A percentile compares a stretch with the other conserved stretches of the same genome.
Conservation (phyloP, 257 asterid genomes). For the Ilex aquifolium region DNA sequence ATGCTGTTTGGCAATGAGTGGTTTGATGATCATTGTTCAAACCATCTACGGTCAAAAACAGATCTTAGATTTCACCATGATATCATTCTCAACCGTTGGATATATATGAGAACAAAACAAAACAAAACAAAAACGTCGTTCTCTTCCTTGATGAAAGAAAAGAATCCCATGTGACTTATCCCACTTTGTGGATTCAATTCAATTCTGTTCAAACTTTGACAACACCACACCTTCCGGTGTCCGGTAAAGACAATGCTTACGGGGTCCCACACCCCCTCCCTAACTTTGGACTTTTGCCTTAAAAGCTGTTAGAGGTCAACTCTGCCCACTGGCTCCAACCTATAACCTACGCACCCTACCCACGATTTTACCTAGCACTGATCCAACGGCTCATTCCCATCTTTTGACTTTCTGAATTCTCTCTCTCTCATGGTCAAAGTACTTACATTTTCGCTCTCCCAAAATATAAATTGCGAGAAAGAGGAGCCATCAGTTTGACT, state of each 20-base stretch:
- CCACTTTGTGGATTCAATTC: conserved; percentile 2
- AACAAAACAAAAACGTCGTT: conserved; percentile 6
- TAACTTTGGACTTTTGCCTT: conserved; percentile 17
- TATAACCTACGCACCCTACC: background rate
- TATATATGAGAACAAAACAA: background rate
- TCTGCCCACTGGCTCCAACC: conserved; percentile 45
- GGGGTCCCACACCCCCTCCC: conserved; percentile 21
- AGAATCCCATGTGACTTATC: conserved; percentile 28
- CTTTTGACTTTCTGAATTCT: conserved; percentile 55
- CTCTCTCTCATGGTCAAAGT: conserved; percentile 32
- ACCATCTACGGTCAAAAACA: too few relatives aligned
- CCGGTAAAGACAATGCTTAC: conserved; percentile 18
- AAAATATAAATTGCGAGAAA: conserved; percentile 2
- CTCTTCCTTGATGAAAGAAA: background rate
- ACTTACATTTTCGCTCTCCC: conserved; percentile 11
- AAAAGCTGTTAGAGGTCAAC: conserved; percentile 34
- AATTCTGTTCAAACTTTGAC: conserved; percentile 12
- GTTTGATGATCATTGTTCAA: too few relatives aligned
- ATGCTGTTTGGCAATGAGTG: too few relatives aligned
- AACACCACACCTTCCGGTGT: conserved; percentile 10
- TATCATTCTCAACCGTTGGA: too few relatives aligned
- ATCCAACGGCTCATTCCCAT: conserved; percentile 65
- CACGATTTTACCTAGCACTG: conserved; percentile 7
- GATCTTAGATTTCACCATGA: too few relatives aligned
- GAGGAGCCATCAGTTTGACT: conserved; percentile 48